Percentiles rank a stretch among this genome's conserved stretches.
Conservation (phyloP, 2,329 filamentous ascomycete genomes). For the Ceratocystis harringtonii region DNA sequence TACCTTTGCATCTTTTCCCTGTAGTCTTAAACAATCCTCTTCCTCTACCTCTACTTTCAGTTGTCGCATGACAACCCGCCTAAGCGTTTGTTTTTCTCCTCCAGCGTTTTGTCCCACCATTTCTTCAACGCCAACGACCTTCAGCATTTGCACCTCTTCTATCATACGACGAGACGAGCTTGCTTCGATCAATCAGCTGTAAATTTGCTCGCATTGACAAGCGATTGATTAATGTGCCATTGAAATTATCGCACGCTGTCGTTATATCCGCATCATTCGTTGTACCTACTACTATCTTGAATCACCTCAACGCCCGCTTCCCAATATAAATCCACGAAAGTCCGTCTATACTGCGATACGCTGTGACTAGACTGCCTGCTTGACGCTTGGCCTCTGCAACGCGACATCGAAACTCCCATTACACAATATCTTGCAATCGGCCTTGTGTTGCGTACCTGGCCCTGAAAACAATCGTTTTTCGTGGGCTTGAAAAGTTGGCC, state of each 20-base stretch:
- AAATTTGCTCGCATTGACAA: background rate
- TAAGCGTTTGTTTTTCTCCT: background rate
- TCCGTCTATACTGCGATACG: too few species aligned
- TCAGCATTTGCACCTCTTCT: background rate
- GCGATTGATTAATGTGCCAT: background rate
- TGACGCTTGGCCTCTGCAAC: too few species aligned
- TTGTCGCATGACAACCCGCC: constrained; percentile 1
- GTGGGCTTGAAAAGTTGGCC: background rate
- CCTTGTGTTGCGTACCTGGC: background rate
- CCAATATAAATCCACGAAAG: too few species aligned
- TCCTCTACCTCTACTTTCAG: background rate
- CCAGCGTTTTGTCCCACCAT: constrained; percentile 4
- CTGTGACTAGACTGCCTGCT: too few species aligned
- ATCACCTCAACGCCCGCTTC: background rate
- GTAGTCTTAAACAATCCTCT: background rate
- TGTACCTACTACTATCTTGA: background rate
- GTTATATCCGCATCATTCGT: background rate
- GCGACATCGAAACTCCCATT: too few species aligned
- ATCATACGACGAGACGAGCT: background rate
- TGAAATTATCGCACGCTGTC: background rate
- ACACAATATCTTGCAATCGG: too few species aligned
- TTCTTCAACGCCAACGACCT: background rate
- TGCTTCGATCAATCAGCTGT: background rate
- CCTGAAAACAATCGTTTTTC: background rate
- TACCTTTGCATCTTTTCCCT: background rate